Evolutionary conservation across 768 basidiomycete species (phyloP), one percentile per base, ranked within the genome.

Genomic region (Gymnopilus junonius): DNA sequence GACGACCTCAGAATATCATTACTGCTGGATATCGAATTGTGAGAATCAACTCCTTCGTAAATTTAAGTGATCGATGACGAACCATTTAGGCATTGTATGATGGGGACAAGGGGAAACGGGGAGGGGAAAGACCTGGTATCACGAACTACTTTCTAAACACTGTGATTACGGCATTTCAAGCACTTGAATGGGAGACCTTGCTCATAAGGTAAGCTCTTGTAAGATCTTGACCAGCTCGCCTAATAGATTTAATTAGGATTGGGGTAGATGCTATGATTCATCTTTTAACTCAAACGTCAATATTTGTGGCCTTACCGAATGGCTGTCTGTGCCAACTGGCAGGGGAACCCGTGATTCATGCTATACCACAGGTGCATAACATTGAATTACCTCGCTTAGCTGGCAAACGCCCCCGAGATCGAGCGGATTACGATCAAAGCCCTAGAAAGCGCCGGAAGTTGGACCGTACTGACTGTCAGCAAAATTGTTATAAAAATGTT

Each of bases 251-350:
- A 14, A 20, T n/a, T 66, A 96, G 95, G 66, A 84, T 94, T 8
- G 95, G 95, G 0, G 86, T 87, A 40, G 87, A 87, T 67, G 83
- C 85, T 1, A 89, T 97, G 83, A 73, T 91, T 32, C 89, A 95
- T 71, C 79, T 99, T 10, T 83, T 99, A 17, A 81, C 88, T 2
- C 83, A 89, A 59, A 88, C 89, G 0, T 90, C 87, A 10, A 64
- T 96, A 17, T 98, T 95, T 72, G 70, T 91, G 15, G 79, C 90
- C 2, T 75, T 97, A 21, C 91, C 91, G 0, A 97, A 97, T 69
- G 87, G 86, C 20, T 96, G 94, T 70, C 83, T 90, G 37, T 91
- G 91, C 64, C 96, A 99, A 74, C 72, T 97, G 61, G 86, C 89
- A 0, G 96, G 96, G 4, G 79, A 80, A 35, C 89, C 92, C 0